phyloP scores from a whole-genome alignment of 345 rosid species.

The Brassica cretica region DNA sequence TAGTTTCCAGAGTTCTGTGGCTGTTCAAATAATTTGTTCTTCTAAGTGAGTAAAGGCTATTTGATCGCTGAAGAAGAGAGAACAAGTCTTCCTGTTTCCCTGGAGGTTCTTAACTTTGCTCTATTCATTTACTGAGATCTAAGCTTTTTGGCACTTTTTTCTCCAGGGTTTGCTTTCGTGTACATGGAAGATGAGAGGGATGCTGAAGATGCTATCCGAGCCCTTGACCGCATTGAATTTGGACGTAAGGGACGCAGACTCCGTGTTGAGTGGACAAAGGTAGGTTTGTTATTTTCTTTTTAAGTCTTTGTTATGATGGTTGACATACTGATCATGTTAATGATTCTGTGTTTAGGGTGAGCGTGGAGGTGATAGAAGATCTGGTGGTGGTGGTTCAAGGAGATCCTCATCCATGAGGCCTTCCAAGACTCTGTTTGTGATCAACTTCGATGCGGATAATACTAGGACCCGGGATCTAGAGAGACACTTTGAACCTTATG shows the following conservation, averaged over 20 bases:
- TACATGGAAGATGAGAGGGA: neutral
- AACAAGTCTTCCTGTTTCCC: neutral
- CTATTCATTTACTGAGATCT: constrained; percentile 15
- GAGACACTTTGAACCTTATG: constrained; percentile 90
- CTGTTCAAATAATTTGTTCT: constrained; percentile 49
- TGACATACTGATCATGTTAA: neutral
- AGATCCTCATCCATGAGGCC: constrained; percentile 46
- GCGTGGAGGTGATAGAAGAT: neutral
- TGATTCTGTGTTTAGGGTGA: neutral
- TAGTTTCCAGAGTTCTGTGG: constrained; percentile 64
- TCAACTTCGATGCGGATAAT: constrained; percentile 83
- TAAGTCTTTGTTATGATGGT: constrained; percentile 34
- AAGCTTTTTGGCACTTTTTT: neutral
- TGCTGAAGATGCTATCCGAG: constrained; percentile 87
- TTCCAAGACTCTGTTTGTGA: constrained; percentile 90
- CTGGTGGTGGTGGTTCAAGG: neutral
- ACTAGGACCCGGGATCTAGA: constrained; percentile 90
- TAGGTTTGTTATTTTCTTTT: constrained; percentile 1
- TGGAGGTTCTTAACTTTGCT: neutral
- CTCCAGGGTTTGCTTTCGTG: neutral
- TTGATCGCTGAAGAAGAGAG: constrained; percentile 27
- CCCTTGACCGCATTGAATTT: constrained; percentile 82
- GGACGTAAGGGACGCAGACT: constrained; percentile 81
- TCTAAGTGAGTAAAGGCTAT: constrained; percentile 40
- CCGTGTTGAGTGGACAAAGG: constrained; percentile 83